Percentiles rank a stretch among this genome's conserved stretches.
Conservation (phyloP, 2,329 filamentous ascomycete species). For the Pseudopyrenochaeta lycopersici region DNA sequence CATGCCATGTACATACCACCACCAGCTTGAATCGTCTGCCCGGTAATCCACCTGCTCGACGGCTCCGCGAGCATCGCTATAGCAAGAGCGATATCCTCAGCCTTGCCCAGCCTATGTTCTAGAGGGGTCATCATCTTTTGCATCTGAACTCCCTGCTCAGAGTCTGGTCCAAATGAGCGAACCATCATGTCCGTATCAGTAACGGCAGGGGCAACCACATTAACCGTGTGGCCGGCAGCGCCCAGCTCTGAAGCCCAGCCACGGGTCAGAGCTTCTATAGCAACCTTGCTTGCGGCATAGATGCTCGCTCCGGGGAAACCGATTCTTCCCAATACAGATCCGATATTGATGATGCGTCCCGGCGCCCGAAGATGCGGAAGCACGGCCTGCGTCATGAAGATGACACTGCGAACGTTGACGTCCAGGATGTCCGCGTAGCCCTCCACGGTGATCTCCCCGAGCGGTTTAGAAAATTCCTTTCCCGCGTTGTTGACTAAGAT, state of each 20-base stretch:
- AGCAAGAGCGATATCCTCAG: constrained; percentile 64
- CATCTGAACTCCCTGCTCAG: constrained; percentile 57
- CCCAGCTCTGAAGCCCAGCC: constrained; percentile 69
- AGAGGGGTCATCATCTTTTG: constrained; percentile 63
- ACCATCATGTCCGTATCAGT: constrained; percentile 67
- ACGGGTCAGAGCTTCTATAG: constrained; percentile 67
- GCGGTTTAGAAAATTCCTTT: constrained; percentile 33
- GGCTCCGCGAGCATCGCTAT: constrained; percentile 64
- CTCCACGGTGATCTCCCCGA: constrained; percentile 49
- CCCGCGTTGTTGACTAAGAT: constrained; percentile 57
- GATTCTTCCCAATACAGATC: constrained; percentile 61
- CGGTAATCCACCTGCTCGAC: constrained; percentile 55
- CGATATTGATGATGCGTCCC: constrained; percentile 67
- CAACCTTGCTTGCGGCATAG: constrained; percentile 68
- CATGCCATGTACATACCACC: constrained; percentile 56
- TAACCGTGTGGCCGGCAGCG: constrained; percentile 66
- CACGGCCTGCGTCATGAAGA: constrained; percentile 64
- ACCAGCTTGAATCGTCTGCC: constrained; percentile 65
- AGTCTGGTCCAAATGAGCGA: too few species aligned
- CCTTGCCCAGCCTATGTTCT: constrained; percentile 60
- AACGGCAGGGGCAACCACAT: constrained; percentile 67
- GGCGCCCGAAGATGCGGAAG: constrained; percentile 60
- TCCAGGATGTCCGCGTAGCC: constrained; percentile 65
- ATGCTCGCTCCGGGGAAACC: constrained; percentile 58
- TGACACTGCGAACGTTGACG: constrained; percentile 64